Conservation (phyloP, 306 rosid genomes). For the Erythrophleum fordii region DNA sequence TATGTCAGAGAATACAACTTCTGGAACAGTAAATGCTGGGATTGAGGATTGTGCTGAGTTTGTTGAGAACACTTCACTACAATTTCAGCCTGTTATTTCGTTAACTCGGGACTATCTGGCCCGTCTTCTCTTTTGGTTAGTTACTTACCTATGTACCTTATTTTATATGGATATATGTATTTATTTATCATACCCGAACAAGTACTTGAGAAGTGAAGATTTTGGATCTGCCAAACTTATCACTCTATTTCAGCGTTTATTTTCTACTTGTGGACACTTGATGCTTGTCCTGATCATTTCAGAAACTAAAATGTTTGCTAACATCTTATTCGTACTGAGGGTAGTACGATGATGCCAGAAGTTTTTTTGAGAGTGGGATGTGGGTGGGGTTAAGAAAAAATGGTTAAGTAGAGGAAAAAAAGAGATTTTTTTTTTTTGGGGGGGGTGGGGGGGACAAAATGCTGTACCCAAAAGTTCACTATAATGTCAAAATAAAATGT, state of each 20-base stretch:
- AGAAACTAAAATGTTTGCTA: neutral
- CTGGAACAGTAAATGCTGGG: constrained; percentile 57
- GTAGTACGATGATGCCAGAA: neutral
- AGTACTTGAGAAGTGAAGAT: neutral
- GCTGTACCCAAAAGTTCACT: neutral
- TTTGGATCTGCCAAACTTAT: neutral
- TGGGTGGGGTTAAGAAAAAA: neutral
- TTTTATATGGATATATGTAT: constrained; percentile 4
- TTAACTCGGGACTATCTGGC: constrained; percentile 86
- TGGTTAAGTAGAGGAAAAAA: neutral
- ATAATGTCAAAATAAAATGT: neutral
- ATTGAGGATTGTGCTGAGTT: constrained; percentile 83
- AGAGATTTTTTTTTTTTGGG: neutral
- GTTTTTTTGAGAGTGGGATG: neutral
- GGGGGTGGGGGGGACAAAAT: too few species aligned
- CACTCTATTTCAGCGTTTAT: neutral
- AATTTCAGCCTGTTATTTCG: constrained; percentile 80
- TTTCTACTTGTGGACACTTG: neutral
- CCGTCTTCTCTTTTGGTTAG: constrained; percentile 94
- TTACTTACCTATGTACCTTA: constrained; percentile 16
- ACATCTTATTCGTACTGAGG: neutral
- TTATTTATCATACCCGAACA: neutral
- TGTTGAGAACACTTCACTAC: constrained; percentile 81
- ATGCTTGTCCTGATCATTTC: neutral
- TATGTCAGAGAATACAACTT: constrained; percentile 61